Evolutionary conservation across 1,284 basidiomycete species (phyloP), one percentile per base, ranked within the genome.

Genomic region (Naganishia sp.): DNA sequence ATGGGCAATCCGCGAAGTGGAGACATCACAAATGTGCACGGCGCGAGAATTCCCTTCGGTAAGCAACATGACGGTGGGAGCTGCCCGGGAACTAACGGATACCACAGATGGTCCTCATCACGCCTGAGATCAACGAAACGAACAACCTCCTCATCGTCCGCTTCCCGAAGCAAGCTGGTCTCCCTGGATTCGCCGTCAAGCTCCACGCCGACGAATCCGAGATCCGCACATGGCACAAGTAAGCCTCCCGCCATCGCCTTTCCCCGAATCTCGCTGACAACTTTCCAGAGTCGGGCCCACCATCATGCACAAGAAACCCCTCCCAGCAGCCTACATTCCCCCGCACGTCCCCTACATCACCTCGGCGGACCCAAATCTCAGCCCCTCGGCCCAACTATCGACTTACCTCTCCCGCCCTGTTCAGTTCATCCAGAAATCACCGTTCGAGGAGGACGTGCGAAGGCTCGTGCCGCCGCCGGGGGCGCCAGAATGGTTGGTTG

Each of bases 281-380:
- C 23, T 7, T 57, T 39, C 31, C 39, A 39, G 45, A 31, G 25
- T 64, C 25, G 45, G 43, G 25, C 25, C 61, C 6, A 63, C 58
- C 6, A 54, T 67, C 67, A 55, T 67, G 66, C 61, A 67, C 25
- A 55, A 50, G n/a, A 46, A 57, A 42, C 21, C 62, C 23, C 62
- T 68, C 13, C 56, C 63, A 6, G 51, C 63, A 13, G 42, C 63
- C 9, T 55, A 50, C 25, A 32, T 65, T 0, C 56, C 56, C 7
- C 17, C 55, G 1, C 28, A 41, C 32, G 35, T 47, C 25, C 31
- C 66, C 13, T 46, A 42, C 47, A 18, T 45, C 32, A 39, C 57
- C 46, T 58, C 63, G 6, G 9, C 31, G 17, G 23, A 13, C 3
- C 32, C 54, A 6, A 17, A 18, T 9, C 55, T 46, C 5, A 50